These are phyloP conservation scores for Yarrowia sp. DNA, from an alignment of 805 yeast genomes.

Conservation along the genomic window DNA sequence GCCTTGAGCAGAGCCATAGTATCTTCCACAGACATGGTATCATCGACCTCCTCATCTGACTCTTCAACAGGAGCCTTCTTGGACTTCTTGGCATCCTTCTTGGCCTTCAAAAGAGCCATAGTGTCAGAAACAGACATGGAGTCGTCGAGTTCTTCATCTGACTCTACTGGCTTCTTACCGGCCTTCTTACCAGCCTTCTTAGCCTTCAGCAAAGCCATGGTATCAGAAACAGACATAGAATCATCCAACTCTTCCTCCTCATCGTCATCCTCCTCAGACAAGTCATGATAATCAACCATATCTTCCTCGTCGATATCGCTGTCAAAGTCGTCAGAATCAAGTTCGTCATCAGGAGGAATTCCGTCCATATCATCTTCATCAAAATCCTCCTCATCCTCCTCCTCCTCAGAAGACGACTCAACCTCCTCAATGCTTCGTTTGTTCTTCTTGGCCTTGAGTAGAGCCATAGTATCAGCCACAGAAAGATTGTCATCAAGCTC, in stretches of 20 bases:
- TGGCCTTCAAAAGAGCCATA: conserved; percentile 26
- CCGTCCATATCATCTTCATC: neutral
- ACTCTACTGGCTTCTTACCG: neutral
- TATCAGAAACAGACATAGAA: neutral
- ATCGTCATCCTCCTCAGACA: conserved; percentile 29
- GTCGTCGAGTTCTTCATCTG: neutral
- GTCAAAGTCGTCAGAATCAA: neutral
- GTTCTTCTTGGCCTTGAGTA: neutral
- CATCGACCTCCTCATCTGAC: conserved; percentile 29
- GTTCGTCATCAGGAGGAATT: neutral
- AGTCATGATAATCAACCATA: conserved; percentile 36
- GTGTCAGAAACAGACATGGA: conserved; percentile 32
- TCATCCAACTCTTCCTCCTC: neutral
- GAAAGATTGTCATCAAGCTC: neutral
- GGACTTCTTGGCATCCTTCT: conserved; percentile 31
- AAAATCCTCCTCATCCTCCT: neutral
- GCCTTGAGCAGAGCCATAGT: neutral
- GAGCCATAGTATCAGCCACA: neutral
- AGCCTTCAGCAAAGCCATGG: neutral
- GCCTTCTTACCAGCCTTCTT: neutral
- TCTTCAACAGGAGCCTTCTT: conserved; percentile 43
- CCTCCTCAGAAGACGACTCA: neutral
- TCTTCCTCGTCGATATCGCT: conserved; percentile 25
- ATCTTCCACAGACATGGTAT: conserved; percentile 30
- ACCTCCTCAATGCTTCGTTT: neutral